Percentiles rank a stretch among this genome's conserved stretches.
These are phyloP conservation scores for Samsoniella hepiali DNA, from an alignment of 2,329 filamentous ascomycete species.

Conservation along the genomic window DNA sequence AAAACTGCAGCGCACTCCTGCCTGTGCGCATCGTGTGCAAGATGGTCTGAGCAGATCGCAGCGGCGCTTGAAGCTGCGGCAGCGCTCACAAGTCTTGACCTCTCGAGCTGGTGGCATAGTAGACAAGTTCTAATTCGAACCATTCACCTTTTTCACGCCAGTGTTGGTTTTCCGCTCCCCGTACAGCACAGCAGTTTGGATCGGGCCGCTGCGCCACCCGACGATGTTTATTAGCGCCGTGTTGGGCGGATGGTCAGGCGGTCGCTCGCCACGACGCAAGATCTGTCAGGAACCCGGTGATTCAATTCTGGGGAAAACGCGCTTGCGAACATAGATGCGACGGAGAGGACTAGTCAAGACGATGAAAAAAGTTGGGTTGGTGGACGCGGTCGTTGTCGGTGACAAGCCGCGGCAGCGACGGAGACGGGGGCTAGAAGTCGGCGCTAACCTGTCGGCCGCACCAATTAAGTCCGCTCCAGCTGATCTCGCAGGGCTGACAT, in stretches of 20 bases:
- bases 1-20: conserved; percentile 34
- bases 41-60: conserved; percentile 36
- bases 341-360: not conserved
- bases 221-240: not conserved
- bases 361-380: not conserved
- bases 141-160: not conserved
- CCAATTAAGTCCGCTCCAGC: not conserved
- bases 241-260: not conserved
- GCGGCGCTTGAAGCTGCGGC: conserved; percentile 36
- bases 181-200: too few species aligned
- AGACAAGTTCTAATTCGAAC: not conserved
- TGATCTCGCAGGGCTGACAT: not conserved
- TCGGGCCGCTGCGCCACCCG: not conserved
- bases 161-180: too few species aligned
- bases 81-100: conserved; percentile 36
- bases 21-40: conserved; percentile 34
- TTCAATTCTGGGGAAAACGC: not conserved
- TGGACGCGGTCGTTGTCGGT: not conserved
- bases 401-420: not conserved
- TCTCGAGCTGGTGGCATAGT: conserved; percentile 33
- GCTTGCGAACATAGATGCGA: not conserved
- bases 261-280: not conserved
- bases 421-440: not conserved
- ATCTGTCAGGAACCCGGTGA: not conserved
- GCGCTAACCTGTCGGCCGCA: not conserved